A percentile compares a stretch with the other conserved stretches of the same genome.
Evolutionary conservation across 176 grass and related monocot genomes (phyloP).

Genomic region (Ananas comosus): DNA sequence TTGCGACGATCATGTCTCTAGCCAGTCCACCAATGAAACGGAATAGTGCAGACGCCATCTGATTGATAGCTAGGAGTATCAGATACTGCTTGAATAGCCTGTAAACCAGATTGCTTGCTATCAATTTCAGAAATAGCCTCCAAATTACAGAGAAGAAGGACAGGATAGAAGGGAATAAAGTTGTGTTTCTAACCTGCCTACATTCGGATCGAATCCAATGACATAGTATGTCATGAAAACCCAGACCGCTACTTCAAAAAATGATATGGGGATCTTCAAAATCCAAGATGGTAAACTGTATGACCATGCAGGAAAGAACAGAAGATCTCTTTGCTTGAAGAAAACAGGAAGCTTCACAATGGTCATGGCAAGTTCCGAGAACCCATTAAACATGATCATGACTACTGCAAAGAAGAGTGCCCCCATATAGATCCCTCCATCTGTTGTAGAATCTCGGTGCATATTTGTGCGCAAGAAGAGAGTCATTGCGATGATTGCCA

Average conservation of each 20-base stretch:
- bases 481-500: conserved; percentile 62
- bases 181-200: conserved; percentile 51
- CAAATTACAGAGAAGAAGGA: neutral
- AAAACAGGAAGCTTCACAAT: conserved; percentile 78
- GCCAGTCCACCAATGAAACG: conserved; percentile 52
- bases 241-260: conserved; percentile 61
- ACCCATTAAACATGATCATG: conserved; percentile 81
- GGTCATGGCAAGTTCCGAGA: conserved; percentile 56
- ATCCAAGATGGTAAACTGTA: conserved; percentile 85
- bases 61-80: conserved; percentile 50
- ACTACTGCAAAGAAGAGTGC: conserved; percentile 66
- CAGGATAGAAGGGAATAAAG: neutral
- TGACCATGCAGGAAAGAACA: conserved; percentile 87
- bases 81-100: conserved; percentile 59
- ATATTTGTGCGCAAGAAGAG: conserved; percentile 81
- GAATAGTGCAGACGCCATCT: conserved; percentile 58
- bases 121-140: neutral
- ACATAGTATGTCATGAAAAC: conserved; percentile 85
- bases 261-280: conserved; percentile 71
- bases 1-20: conserved; percentile 70
- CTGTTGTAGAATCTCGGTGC: conserved; percentile 25
- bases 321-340: conserved; percentile 87
- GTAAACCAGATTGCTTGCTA: neutral
- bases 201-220: conserved; percentile 75
- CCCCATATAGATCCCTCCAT: conserved; percentile 48